These are phyloP conservation scores for Porodaedalea pini DNA, from an alignment of 1,284 basidiomycete species.

Conservation along the genomic window DNA sequence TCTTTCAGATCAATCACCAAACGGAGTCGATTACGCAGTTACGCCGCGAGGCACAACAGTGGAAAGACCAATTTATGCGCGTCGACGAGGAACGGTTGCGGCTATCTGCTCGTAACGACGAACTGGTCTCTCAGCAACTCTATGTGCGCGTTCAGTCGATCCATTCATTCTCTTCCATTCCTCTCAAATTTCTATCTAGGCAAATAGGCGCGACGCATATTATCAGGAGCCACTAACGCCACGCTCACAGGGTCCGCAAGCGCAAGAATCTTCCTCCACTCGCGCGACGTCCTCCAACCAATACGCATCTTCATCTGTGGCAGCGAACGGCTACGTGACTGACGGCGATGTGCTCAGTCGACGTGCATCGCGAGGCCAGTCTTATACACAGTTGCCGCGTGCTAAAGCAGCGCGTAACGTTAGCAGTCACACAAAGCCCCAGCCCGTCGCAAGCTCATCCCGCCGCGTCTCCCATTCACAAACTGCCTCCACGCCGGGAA, in stretches of 20 bases:
- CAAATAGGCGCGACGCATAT: conserved; percentile 14
- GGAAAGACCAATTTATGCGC: conserved; percentile 64
- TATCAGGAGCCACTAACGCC: conserved; percentile 20
- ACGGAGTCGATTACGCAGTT: conserved; percentile 57
- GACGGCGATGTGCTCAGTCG: conserved; percentile 4
- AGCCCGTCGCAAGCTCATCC: conserved; percentile 7
- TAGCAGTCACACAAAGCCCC: background rate
- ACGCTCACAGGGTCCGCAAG: conserved; percentile 18
- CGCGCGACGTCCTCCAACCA: conserved; percentile 10
- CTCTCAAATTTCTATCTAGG: background rate
- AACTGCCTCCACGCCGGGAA: conserved; percentile 16
- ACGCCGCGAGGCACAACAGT: conserved; percentile 58
- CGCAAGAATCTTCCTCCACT: conserved; percentile 8
- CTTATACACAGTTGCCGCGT: background rate
- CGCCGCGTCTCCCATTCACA: conserved; percentile 6
- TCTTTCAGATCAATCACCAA: conserved; percentile 50
- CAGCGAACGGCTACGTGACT: conserved; percentile 13
- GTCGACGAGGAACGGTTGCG: conserved; percentile 50
- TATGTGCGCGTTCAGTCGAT: conserved; percentile 14
- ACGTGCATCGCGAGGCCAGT: background rate
- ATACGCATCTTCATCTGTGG: background rate
- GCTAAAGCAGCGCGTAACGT: background rate
- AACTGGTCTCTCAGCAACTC: conserved; percentile 48
- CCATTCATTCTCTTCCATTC: background rate
- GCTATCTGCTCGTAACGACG: conserved; percentile 52